Percentiles rank a stretch among this genome's conserved stretches.
Conservation (phyloP, 805 yeast species). For the Lipomyces sp. region DNA sequence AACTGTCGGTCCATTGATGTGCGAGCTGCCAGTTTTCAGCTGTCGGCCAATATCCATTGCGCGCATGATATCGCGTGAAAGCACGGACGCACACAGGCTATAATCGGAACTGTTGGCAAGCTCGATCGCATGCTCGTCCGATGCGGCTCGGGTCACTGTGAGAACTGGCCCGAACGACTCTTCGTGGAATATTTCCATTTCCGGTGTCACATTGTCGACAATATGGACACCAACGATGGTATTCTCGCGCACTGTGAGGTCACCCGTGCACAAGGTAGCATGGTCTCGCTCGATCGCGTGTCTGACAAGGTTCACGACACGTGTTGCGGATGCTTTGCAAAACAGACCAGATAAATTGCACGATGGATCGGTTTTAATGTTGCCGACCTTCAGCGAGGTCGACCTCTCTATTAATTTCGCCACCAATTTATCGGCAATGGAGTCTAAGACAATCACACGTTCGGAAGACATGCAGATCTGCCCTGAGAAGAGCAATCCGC, state of each 20-base stretch:
- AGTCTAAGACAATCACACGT: too few species aligned
- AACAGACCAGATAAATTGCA: background rate
- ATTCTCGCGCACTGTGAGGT: background rate
- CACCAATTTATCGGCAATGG: too few species aligned
- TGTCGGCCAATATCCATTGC: background rate
- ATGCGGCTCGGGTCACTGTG: background rate
- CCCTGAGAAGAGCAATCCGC: too few species aligned
- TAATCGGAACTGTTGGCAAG: background rate
- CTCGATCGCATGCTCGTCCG: background rate
- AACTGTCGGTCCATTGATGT: conserved; percentile 4
- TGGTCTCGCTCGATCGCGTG: background rate
- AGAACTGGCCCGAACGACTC: background rate
- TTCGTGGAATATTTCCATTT: background rate
- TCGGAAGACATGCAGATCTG: too few species aligned
- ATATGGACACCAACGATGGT: background rate
- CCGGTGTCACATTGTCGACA: background rate
- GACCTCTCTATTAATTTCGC: too few species aligned
- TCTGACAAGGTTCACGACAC: background rate
- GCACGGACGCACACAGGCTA: background rate
- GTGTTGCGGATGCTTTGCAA: background rate
- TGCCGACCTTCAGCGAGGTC: too few species aligned
- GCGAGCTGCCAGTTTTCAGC: background rate
- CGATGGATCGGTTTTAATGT: too few species aligned
- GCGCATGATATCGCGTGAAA: background rate
- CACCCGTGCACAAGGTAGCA: background rate